Conservation (phyloP, 352 stramenopile genomes). For the Discostella stelligera region DNA sequence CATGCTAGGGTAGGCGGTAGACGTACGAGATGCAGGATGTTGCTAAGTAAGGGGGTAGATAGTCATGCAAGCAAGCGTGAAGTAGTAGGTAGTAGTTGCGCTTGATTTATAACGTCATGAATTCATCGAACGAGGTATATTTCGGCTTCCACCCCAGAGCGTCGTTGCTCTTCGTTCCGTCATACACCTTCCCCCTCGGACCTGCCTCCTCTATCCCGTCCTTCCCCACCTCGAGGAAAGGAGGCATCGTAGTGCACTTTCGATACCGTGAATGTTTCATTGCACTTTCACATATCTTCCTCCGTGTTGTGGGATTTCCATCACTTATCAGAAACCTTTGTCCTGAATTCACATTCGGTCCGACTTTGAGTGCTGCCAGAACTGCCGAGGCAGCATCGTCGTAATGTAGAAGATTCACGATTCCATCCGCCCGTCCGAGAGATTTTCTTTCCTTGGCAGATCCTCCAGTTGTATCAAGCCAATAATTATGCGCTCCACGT, state of each 20-base stretch:
- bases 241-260: slow-evolving; percentile 54
- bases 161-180: slow-evolving; percentile 68
- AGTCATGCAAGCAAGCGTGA: neutral
- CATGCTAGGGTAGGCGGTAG: neutral
- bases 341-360: slow-evolving; percentile 36
- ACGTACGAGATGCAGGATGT: neutral
- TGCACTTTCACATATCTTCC: slow-evolving; percentile 75
- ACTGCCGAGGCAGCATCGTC: slow-evolving; percentile 73
- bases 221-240: slow-evolving; percentile 47
- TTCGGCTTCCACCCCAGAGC: slow-evolving; percentile 65
- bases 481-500: slow-evolving; percentile 80
- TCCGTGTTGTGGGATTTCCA: slow-evolving; percentile 67
- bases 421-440: slow-evolving; percentile 61
- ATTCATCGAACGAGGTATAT: slow-evolving; percentile 77
- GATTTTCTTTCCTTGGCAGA: slow-evolving; percentile 45
- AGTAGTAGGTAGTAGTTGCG: neutral
- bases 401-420: slow-evolving; percentile 82
- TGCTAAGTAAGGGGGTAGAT: neutral
- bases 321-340: slow-evolving; percentile 81
- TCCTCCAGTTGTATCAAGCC: slow-evolving; percentile 59
- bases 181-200: slow-evolving; percentile 74
- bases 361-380: slow-evolving; percentile 61
- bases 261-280: slow-evolving; percentile 61
- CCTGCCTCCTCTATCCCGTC: slow-evolving; percentile 36
- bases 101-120: slow-evolving; percentile 47